Conservation (phyloP, 2,329 filamentous ascomycete species). For the Botrytis squamosa region DNA sequence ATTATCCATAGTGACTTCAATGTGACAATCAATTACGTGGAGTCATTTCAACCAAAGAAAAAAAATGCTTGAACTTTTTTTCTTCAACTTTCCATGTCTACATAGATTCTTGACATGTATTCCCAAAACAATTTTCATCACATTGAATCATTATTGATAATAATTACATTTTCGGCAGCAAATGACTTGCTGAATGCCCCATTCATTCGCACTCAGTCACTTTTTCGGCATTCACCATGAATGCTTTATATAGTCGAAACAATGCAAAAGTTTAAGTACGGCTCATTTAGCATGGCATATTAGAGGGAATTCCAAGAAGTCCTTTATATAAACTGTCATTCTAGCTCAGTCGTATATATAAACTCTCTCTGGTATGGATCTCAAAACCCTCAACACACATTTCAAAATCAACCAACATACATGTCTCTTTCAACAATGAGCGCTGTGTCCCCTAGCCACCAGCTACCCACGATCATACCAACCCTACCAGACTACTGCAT, state of each 20-base stretch:
- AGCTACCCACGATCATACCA: background rate
- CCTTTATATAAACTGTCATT: background rate
- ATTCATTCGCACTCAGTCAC: background rate
- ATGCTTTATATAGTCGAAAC: too few relatives aligned
- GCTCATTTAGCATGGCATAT: background rate
- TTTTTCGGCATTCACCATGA: background rate
- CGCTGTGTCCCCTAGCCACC: background rate
- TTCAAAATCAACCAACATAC: background rate
- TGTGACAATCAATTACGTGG: background rate
- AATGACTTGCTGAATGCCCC: rapidly evolving
- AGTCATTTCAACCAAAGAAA: background rate
- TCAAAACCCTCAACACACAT: background rate
- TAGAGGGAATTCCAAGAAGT: background rate
- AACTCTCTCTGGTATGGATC: background rate
- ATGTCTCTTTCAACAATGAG: background rate
- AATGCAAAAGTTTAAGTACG: background rate
- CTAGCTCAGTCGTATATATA: background rate
- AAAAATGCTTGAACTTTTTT: background rate
- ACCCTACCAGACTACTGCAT: background rate
- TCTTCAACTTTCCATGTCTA: background rate
- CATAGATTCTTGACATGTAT: background rate
- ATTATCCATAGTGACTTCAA: background rate
- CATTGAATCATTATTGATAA: background rate
- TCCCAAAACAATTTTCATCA: background rate
- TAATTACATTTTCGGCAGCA: background rate